Evolutionary conservation across 2,329 filamentous ascomycete species (phyloP).

Genomic region (Ophiocordyceps unilateralis): DNA sequence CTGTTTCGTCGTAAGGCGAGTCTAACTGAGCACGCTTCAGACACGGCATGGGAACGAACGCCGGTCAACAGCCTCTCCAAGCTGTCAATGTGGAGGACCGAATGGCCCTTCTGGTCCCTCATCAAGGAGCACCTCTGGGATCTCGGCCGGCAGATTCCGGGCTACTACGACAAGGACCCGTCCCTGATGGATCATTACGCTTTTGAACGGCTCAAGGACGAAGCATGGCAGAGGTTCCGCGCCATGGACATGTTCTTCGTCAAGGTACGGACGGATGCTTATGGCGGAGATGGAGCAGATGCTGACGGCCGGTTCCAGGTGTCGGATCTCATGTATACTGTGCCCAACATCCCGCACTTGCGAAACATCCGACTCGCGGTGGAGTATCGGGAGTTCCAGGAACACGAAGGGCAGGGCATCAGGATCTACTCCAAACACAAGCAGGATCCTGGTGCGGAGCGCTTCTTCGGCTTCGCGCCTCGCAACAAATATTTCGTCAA

Average conservation of each 20-base stretch:
- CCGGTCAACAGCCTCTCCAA: conserved; percentile 38
- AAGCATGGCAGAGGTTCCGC: conserved; percentile 35
- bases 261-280: conserved; percentile 28
- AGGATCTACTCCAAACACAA: conserved; percentile 36
- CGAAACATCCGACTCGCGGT: conserved; percentile 36
- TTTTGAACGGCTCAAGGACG: conserved; percentile 27
- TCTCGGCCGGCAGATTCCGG: conserved; percentile 33
- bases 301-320: conserved; percentile 20
- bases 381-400: conserved; percentile 41
- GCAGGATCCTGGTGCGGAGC: conserved; percentile 34
- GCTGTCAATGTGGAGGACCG: conserved; percentile 39
- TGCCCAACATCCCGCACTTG: conserved; percentile 41
- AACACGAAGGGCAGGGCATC: conserved; percentile 28
- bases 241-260: conserved; percentile 49
- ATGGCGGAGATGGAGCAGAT: background rate
- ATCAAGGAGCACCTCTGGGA: conserved; percentile 30
- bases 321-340: conserved; percentile 42
- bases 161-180: conserved; percentile 31
- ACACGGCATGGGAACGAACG: conserved; percentile 40
- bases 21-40: conserved; percentile 14
- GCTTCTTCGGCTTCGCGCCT: conserved; percentile 36
- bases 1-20: conserved; percentile 1
- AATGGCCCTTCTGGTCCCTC: conserved; percentile 38
- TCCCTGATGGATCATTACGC: conserved; percentile 22
- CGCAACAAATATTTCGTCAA: conserved; percentile 41